A percentile compares a stretch with the other conserved stretches of the same genome.
Evolutionary conservation across 805 yeast species (phyloP).

Genomic region (Candida cerambycidarum): DNA sequence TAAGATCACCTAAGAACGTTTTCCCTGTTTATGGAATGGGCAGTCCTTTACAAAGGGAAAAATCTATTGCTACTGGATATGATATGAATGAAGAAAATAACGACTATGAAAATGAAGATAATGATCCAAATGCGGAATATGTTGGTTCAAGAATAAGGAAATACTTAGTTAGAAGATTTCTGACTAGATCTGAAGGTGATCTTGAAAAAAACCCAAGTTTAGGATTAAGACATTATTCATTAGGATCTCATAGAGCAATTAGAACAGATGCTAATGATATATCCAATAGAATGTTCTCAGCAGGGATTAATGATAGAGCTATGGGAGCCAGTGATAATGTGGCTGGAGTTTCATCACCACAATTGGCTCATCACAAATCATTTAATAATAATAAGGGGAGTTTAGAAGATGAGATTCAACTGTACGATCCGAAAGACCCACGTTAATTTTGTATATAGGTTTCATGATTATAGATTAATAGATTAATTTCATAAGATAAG

Average conservation of each 20-base stretch:
- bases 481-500: no score
- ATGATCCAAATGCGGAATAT: slow-evolving; percentile 11
- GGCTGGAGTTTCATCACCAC: slow-evolving; percentile 17
- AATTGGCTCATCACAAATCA: background rate
- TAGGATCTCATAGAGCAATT: slow-evolving; percentile 13
- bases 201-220: background rate
- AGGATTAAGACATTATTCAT: slow-evolving; percentile 11
- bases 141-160: slow-evolving; percentile 12
- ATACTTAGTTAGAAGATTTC: slow-evolving; percentile 8
- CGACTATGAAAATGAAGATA: slow-evolving; percentile 10
- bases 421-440: background rate
- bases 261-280: slow-evolving; percentile 10
- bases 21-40: slow-evolving; percentile 84
- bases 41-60: slow-evolving; percentile 54
- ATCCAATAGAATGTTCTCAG: slow-evolving; percentile 14
- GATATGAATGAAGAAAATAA: slow-evolving; percentile 10
- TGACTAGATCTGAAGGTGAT: slow-evolving; percentile 6
- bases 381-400: background rate
- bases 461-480: slow-evolving; percentile 1
- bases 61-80: slow-evolving; percentile 49
- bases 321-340: slow-evolving; percentile 18
- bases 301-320: slow-evolving; percentile 17
- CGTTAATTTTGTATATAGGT: background rate
- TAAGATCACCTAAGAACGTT: slow-evolving; percentile 67
- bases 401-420: background rate